Percentiles rank a stretch among this genome's conserved stretches.
Conservation (phyloP, 768 basidiomycete genomes). For the Serendipita sp. region DNA sequence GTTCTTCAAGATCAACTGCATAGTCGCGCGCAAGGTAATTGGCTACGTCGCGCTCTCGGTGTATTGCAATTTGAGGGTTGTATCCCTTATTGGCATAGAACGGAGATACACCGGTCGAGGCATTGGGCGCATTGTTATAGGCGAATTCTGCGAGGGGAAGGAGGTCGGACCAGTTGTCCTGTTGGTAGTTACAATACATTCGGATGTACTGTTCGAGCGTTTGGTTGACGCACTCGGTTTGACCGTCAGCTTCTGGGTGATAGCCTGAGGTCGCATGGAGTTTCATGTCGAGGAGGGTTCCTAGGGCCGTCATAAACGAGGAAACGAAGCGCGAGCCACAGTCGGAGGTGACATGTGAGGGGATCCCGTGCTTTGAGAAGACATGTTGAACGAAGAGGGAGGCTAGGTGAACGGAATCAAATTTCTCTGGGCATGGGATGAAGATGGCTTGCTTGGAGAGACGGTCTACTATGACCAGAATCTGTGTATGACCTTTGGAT, state of each 20-base stretch:
- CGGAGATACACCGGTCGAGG: conserved; percentile 20
- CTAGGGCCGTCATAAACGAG: conserved; percentile 9
- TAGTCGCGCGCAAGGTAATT: conserved; percentile 14
- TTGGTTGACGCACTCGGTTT: conserved; percentile 19
- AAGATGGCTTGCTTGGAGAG: conserved; percentile 30
- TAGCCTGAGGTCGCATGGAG: conserved; percentile 8
- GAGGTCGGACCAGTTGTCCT: conserved; percentile 22
- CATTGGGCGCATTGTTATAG: conserved; percentile 18
- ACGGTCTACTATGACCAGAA: conserved; percentile 26
- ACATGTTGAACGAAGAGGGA: conserved; percentile 25
- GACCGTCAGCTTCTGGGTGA: conserved; percentile 10
- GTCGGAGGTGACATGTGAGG: conserved; percentile 10
- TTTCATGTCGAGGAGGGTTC: conserved; percentile 2
- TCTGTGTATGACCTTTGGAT: conserved; percentile 23
- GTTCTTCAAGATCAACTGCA: conserved; percentile 13
- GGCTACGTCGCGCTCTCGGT: conserved; percentile 12
- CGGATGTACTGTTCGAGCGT: conserved; percentile 20
- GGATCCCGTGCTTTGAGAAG: conserved; percentile 14
- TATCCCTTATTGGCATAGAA: conserved; percentile 21
- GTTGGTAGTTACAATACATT: conserved; percentile 17
- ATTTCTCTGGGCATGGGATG: conserved; percentile 21
- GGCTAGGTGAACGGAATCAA: conserved; percentile 21
- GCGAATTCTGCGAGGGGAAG: conserved; percentile 22
- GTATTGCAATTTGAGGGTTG: conserved; percentile 14
- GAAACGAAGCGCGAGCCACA: conserved; percentile 10